Conservation (phyloP, 495 filamentous ascomycete genomes). For the Aspergillus asperescens region DNA sequence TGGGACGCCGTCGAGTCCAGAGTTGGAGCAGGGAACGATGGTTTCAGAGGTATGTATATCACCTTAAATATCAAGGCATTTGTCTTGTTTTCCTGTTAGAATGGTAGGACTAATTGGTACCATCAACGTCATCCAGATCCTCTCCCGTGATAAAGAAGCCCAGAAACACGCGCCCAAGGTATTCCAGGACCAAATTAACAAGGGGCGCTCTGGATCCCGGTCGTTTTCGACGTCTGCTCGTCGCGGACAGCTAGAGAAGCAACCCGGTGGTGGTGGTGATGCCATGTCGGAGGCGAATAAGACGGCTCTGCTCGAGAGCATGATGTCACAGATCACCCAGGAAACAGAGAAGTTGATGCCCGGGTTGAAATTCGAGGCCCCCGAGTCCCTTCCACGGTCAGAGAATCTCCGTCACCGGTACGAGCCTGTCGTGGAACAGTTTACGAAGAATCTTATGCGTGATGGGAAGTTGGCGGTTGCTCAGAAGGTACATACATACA, state of each 20-base stretch:
- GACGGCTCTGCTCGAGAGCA: constrained; percentile 32
- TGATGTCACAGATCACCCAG: constrained; percentile 35
- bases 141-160: constrained; percentile 57
- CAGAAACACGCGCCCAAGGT: constrained; percentile 63
- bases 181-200: constrained; percentile 49
- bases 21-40: constrained; percentile 60
- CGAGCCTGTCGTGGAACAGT: constrained; percentile 72
- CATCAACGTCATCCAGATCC: constrained; percentile 43
- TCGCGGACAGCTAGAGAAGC: constrained; percentile 28
- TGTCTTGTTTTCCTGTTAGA: no score
- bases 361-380: constrained; percentile 72
- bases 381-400: constrained; percentile 56
- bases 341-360: constrained; percentile 26
- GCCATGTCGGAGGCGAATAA: constrained; percentile 16
- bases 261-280: constrained; percentile 4
- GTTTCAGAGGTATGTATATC: constrained; percentile 54
- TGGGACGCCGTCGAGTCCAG: constrained; percentile 47
- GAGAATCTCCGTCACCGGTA: constrained; percentile 70
- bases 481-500: constrained; percentile 59
- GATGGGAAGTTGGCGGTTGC: constrained; percentile 80
- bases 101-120: neutral
- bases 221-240: constrained; percentile 55
- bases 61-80: no score
- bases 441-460: constrained; percentile 85
- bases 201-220: constrained; percentile 40